Evolutionary conservation across 192 early-diverging fungal species (phyloP).

Genomic region (Rhizophagus clarus): DNA sequence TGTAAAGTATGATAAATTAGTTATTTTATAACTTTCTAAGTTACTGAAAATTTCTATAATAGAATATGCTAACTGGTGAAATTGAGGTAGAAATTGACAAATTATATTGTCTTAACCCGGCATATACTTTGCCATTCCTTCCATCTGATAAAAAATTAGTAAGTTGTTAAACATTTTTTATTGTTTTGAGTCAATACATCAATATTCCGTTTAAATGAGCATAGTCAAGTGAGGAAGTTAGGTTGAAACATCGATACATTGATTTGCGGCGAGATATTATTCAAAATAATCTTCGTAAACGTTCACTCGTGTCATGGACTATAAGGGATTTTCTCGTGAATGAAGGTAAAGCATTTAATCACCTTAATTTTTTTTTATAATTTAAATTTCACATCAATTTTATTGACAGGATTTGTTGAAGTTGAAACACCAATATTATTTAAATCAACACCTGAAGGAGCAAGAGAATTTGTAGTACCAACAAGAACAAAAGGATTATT

Average conservation of each 20-base stretch:
- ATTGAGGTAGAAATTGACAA: slow-evolving; percentile 71
- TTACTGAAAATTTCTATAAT: background rate
- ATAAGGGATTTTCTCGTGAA: slow-evolving; percentile 71
- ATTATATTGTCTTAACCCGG: slow-evolving; percentile 70
- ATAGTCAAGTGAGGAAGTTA: slow-evolving; percentile 77
- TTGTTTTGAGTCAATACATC: background rate
- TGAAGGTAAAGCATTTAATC: slow-evolving; percentile 44
- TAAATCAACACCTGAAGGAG: slow-evolving; percentile 92
- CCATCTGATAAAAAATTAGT: slow-evolving; percentile 55
- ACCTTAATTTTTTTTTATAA: background rate
- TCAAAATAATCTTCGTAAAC: slow-evolving; percentile 71
- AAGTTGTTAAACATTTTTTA: background rate
- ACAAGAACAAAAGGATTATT: slow-evolving; percentile 73
- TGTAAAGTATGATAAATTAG: background rate
- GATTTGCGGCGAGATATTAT: slow-evolving; percentile 80
- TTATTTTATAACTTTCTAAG: background rate
- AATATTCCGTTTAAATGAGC: background rate
- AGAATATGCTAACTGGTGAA: slow-evolving; percentile 54
- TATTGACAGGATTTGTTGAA: slow-evolving; percentile 70
- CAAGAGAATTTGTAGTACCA: slow-evolving; percentile 92
- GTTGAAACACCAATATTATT: slow-evolving; percentile 93
- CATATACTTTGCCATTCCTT: slow-evolving; percentile 62
- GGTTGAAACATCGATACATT: slow-evolving; percentile 75
- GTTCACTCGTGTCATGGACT: slow-evolving; percentile 67
- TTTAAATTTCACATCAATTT: background rate